These are phyloP conservation scores for Ustilago crameri DNA, from an alignment of 1,284 basidiomycete genomes.

Conservation along the genomic window DNA sequence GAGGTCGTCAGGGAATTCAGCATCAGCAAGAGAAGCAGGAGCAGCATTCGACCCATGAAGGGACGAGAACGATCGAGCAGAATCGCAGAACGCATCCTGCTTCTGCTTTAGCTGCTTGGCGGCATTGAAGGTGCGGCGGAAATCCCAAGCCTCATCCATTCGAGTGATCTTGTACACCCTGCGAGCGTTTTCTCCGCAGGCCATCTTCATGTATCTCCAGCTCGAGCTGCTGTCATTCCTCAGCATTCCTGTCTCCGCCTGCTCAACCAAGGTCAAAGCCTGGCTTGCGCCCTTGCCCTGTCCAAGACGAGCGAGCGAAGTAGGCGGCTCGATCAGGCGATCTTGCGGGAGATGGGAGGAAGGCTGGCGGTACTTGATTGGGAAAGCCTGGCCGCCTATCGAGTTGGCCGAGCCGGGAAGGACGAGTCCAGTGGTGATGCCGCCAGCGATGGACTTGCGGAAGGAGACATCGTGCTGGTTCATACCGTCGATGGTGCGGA, in stretches of 20 bases:
- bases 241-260: constrained; percentile 43
- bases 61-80: constrained; percentile 22
- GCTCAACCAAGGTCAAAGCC: background rate
- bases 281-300: constrained; percentile 26
- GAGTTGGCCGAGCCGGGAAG: constrained; percentile 75
- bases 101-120: constrained; percentile 78
- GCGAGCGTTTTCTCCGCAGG: constrained; percentile 71
- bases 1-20: constrained; percentile 78
- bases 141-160: constrained; percentile 74
- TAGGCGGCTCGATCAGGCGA: constrained; percentile 60
- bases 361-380: constrained; percentile 73
- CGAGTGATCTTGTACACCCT: constrained; percentile 71
- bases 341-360: constrained; percentile 40
- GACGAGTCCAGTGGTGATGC: constrained; percentile 78
- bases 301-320: constrained; percentile 48
- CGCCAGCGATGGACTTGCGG: constrained; percentile 74
- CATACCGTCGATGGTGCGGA: constrained; percentile 75
- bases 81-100: constrained; percentile 78
- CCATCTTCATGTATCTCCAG: constrained; percentile 65
- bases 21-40: constrained; percentile 74
- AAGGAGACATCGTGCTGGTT: constrained; percentile 76
- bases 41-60: constrained; percentile 68
- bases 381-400: constrained; percentile 78
- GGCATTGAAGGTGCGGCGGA: constrained; percentile 76
- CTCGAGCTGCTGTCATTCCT: constrained; percentile 51